Evolutionary conservation across 768 basidiomycete genomes (phyloP).

Genomic region (Lactarius quietus): DNA sequence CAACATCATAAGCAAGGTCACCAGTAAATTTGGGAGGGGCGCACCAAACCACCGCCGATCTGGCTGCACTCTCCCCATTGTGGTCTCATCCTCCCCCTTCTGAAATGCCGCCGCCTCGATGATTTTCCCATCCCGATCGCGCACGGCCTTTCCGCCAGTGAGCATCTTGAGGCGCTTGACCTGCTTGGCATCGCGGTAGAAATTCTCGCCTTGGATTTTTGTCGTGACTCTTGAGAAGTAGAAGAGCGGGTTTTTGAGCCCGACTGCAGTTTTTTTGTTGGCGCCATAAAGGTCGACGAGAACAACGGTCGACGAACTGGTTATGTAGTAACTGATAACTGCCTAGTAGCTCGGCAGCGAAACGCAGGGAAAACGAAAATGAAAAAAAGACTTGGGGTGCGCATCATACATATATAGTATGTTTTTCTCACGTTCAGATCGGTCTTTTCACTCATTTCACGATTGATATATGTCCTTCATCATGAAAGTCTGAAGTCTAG

Average conservation of each 20-base stretch:
- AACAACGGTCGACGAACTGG: neutral
- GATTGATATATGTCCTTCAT: too few relatives aligned
- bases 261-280: constrained; percentile 33
- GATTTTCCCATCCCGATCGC: constrained; percentile 90
- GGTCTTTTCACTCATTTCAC: too few relatives aligned
- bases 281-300: constrained; percentile 32
- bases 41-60: constrained; percentile 97
- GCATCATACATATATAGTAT: neutral
- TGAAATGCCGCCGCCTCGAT: constrained; percentile 93
- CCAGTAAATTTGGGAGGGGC: constrained; percentile 36
- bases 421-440: neutral
- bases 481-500: too few relatives aligned
- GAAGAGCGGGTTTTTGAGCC: constrained; percentile 39
- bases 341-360: neutral
- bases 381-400: too few relatives aligned
- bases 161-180: constrained; percentile 87
- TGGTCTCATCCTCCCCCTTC: constrained; percentile 88
- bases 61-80: constrained; percentile 88
- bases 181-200: constrained; percentile 95
- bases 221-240: constrained; percentile 49
- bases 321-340: neutral
- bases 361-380: neutral
- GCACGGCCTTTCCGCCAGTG: constrained; percentile 84
- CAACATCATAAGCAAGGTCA: neutral
- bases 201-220: constrained; percentile 89